Evolutionary conservation across 768 basidiomycete species (phyloP), one percentile per base, ranked within the genome.

Genomic region (Pholiota molesta): DNA sequence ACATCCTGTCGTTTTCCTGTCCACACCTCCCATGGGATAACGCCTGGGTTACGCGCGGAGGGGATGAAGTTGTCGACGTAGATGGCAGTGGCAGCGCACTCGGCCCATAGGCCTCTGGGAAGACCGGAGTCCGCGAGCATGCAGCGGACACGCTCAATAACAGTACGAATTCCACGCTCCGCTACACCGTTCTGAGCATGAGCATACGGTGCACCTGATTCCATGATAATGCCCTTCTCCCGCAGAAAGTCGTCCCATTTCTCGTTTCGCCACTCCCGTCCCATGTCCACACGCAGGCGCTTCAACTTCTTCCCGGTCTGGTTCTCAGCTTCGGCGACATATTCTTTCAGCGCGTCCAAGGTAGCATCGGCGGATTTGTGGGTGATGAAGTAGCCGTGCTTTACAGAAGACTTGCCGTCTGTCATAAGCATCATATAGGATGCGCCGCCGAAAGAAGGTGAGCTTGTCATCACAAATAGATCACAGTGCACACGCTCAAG

Each of bases 351-450:
- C 1, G 55, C 55, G 2, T 42, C n/a, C n/a, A n/a, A n/a, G n/a
- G 13, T 10, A 71, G 51, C 56, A 0, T 65, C 66, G 0, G 69
- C 65, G 0, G 59, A 59, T 29, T 77, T 76, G 14, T 67, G 52
- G 0, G 54, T 49, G 1, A 76, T 57, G 56, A 71, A 76, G 3
- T 63, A 57, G 1, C 59, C 65, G 1, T 57, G 60, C 8, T 56
- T 31, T 45, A 61, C 28, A 0, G 65, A 67, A 0, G 67, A 68
- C 4, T 57, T 63, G 0, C 70, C 66, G 55, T 76, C 71, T 0
- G 65, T 66, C 0, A 71, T 58, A 0, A 68, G 26, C 59, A 77
- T 69, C 53, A 74, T 76, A 73, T 0, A 21, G 10, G 0, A n/a
- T n/a, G 61, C 59, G 0, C 70, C 70, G 9, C 69, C 67, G 0